Base-by-base conservation (phyloP, 768 basidiomycete genomes). In the Stropharia rugosoannulata region DNA sequence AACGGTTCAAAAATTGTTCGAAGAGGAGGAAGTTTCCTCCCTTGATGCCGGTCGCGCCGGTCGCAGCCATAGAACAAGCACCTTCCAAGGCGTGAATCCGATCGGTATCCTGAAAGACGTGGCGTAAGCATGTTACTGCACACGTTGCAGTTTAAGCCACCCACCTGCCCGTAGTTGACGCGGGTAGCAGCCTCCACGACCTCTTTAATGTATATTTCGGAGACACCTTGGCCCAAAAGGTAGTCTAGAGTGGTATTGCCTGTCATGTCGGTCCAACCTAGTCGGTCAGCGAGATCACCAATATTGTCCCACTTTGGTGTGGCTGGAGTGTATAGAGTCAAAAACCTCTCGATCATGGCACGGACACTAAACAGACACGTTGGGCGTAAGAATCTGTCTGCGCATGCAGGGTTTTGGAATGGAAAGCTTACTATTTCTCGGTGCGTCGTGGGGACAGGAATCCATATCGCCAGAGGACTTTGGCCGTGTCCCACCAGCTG, bases 1-100 rank as follows among this genome's bases (percentile, higher is more conserved):
- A 90, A 9, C 73, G 75, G 13, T 83, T 75, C 49, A 95, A 65
- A 72, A 98, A 95, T 49, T 84, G 72, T 60, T 93, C 87, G 62
- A 98, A 98, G 36, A 98, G 79, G 62, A 82, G 83, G 69, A 80
- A 89, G 69, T 97, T 96, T 5, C 96, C 96, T 6, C 90, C 87
- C 57, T 77, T 69, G 43, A 96, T 82, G 11, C 80, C 77, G 3
- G 74, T 71, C 0, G 91, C 92, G 12, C 86, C 85, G 0, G 65
- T 70, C 2, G 93, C 79, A 3, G 92, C 90, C 74, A 98, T 79
- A 7, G 86, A 86, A 49, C 78, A 78, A 11, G 82, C 69, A 5
- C 87, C 91, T 53, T 82, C 92, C 27, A 98, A 71, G 0, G 84
- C 92, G 65, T 96, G 92, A 1, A 98, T 86, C 19, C 74, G 62